Evolutionary conservation across 2,329 filamentous ascomycete species (phyloP), one percentile per base, ranked within the genome.

Genomic region (Lachnellula hyalina): DNA sequence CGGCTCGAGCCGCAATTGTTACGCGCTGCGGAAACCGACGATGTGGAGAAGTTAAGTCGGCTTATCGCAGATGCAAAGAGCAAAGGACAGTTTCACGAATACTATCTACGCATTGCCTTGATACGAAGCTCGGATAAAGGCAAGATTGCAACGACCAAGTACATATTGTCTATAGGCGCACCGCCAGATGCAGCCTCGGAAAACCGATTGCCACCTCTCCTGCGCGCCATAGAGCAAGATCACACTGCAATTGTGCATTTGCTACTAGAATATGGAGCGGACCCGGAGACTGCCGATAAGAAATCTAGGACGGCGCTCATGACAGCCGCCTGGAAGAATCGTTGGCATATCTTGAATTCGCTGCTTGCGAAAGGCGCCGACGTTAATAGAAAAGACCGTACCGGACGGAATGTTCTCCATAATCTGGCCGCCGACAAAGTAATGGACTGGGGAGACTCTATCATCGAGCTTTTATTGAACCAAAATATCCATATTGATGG

Each of bases 271-370:
- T 51, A 63, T 57, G 61, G 61, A 12, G 64, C 63, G 52, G 59
- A 62, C 47, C 53, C 58, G 23, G 62, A 66, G 41, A 59, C 56
- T 1, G 28, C 45, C 4, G 63, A 68, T 32, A 65, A 63, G 51
- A 63, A 63, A 41, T 62, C 61, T 2, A 52, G 63, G 36, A 66
- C 59, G 8, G 57, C 61, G 0, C 47, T 66, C n/a, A 65, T 64
- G 62, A 63, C 58, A 15, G 63, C 62, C 11, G 63, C 62, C n/a
- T 65, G 63, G 64, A 57, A 57, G 41, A 63, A 64, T 45, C 60
- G 61, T 28, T 64, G 54, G 54, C 59, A 66, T 50, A 59, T 64
- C 14, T 53, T 65, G 14, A 57, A 62, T 17, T 52, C 53, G 21
- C 40, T 67, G 34, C 56, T 67, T 11, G 50, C 53, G n/a, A 59